A percentile compares a stretch with the other conserved stretches of the same genome.
These are phyloP conservation scores for Lotmaria passim DNA, from an alignment of 208 protist genomes.

Conservation along the genomic window DNA sequence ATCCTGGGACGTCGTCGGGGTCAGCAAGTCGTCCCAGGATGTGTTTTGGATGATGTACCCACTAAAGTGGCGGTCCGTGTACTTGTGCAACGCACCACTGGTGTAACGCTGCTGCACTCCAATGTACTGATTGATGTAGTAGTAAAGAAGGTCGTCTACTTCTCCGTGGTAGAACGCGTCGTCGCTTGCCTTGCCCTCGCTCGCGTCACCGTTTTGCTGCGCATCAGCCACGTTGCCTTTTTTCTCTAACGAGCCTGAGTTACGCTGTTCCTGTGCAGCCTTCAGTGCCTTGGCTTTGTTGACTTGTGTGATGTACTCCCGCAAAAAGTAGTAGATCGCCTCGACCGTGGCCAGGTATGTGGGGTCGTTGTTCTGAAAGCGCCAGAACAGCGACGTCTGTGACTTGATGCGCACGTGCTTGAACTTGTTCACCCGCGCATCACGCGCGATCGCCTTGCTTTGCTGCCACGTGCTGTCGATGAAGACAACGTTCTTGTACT, in stretches of 20 bases:
- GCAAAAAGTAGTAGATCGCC: constrained; percentile 95
- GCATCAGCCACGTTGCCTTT: neutral
- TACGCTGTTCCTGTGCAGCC: neutral
- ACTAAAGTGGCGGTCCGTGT: constrained; percentile 87
- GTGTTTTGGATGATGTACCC: constrained; percentile 79
- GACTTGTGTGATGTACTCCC: constrained; percentile 81
- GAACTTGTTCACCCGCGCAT: constrained; percentile 76
- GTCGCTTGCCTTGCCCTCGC: neutral
- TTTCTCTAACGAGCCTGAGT: neutral
- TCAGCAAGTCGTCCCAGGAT: constrained; percentile 75
- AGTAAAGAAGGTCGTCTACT: constrained; percentile 96
- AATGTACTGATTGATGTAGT: constrained; percentile 95
- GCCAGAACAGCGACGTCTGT: constrained; percentile 93
- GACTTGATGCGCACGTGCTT: constrained; percentile 84
- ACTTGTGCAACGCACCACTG: constrained; percentile 44
- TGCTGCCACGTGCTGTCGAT: constrained; percentile 96
- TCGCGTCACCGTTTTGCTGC: neutral
- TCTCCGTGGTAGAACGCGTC: constrained; percentile 80
- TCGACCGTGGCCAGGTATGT: constrained; percentile 94
- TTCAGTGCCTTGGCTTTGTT: constrained; percentile 41
- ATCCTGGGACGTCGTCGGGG: constrained; percentile 9
- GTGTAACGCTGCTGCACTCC: constrained; percentile 89
- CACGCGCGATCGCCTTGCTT: constrained; percentile 84
- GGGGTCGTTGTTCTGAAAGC: constrained; percentile 93
- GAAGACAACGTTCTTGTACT: constrained; percentile 91